Evolutionary conservation across 768 basidiomycete species (phyloP), one percentile per base, ranked within the genome.

Genomic region (Xerocomus potaroensis): DNA sequence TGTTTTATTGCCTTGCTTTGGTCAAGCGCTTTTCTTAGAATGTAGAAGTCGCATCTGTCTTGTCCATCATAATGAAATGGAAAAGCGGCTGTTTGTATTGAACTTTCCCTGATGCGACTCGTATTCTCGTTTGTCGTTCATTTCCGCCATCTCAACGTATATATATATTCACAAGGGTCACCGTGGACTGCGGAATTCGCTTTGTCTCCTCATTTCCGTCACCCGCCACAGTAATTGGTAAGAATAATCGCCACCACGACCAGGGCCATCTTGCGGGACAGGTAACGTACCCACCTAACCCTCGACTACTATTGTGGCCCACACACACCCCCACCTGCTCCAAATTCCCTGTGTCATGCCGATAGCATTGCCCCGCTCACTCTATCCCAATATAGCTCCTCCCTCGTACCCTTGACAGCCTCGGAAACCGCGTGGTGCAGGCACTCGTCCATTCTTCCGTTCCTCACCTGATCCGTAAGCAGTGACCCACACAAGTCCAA

Each of bases 401-500:
- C 67, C 23, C 32, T 22, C 18, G 66, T 64, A 27, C 49, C 63
- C 46, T 49, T 49, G 42, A 67, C 57, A 19, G 63, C 68, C 34
- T 46, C 48, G 47, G 48, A 57, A 26, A 62, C 57, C 36, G 61
- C 65, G 41, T 50, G 30, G 36, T 39, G 32, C 7, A 68, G 51
- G 9, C 41, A 40, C 22, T 51, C 60, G 7, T 58, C 57, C 14
- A 31, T 41, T 15, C 52, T 44, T 19, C 42, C 47, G 45, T 24
- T 37, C 41, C 29, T 41, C 38, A 27, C 29, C 30, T 54, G 55
- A 49, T 57, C 53, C 29, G 47, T 39, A 7, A 61, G 40, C 8
- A 75, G 55, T 8, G 59, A 63, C 15, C 64, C 69, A 12, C 71
- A 83, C 31, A 87, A 67, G 57, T 91, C 83, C 53, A 95, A 60